Conservation (phyloP, 768 basidiomycete genomes). For the Russula dissimulans region DNA sequence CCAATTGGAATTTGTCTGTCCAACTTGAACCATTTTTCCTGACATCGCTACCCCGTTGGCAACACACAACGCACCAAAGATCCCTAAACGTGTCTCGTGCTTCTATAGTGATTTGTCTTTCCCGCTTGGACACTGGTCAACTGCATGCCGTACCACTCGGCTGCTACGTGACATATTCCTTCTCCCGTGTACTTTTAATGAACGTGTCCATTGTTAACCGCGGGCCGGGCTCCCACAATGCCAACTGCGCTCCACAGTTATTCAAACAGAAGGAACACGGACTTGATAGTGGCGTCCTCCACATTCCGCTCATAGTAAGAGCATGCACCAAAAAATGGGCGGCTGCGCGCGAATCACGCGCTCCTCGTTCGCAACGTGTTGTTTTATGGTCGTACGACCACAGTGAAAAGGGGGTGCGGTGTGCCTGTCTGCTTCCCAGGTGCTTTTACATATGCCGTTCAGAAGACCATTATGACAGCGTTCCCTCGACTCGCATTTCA, state of each 20-base stretch:
- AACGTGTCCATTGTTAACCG: background rate
- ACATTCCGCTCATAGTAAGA: background rate
- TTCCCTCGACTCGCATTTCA: background rate
- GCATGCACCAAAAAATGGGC: background rate
- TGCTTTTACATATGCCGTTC: background rate
- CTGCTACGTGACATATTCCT: background rate
- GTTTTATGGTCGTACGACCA: background rate
- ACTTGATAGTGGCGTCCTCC: background rate
- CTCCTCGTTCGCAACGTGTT: background rate
- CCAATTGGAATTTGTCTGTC: background rate
- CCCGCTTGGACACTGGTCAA: background rate
- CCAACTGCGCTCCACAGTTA: background rate
- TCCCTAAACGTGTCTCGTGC: background rate
- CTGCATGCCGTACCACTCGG: background rate
- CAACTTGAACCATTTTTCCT: background rate
- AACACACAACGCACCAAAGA: background rate
- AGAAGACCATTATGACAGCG: background rate
- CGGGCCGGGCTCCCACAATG: background rate
- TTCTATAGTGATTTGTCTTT: background rate
- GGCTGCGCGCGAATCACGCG: background rate
- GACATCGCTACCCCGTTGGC: background rate
- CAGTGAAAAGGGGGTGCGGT: background rate
- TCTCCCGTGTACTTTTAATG: slow-evolving; percentile 6
- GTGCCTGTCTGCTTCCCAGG: background rate
- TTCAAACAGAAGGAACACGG: background rate